Evolutionary conservation across 805 yeast species (phyloP).

Genomic region (Candida odintsovae): DNA sequence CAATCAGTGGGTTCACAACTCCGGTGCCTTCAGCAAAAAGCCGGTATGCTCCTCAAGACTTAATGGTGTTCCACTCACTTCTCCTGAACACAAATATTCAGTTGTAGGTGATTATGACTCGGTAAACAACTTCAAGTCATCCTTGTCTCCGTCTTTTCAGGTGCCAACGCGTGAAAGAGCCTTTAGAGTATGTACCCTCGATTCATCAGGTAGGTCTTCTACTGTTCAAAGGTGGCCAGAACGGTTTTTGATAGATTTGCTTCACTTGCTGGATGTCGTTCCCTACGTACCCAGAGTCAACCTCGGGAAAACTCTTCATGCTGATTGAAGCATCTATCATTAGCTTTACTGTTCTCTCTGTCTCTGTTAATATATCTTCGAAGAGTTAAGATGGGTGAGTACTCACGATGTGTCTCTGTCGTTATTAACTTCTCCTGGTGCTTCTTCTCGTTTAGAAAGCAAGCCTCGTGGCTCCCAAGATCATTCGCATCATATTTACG

Average conservation of each 20-base stretch:
- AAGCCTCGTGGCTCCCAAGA: background rate
- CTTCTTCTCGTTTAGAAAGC: background rate
- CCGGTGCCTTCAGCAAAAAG: no score
- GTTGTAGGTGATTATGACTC: no score
- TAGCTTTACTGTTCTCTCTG: background rate
- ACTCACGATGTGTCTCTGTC: background rate
- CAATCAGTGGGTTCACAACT: no score
- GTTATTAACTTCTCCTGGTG: background rate
- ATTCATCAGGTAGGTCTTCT: background rate
- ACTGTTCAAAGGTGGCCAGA: background rate
- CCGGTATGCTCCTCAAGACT: no score
- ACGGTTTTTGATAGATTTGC: background rate
- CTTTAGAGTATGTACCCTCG: no score
- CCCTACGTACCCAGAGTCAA: background rate
- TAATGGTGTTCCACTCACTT: no score
- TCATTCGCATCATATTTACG: background rate
- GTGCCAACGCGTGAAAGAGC: no score
- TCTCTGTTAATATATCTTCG: background rate
- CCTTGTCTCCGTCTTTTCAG: no score
- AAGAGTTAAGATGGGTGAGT: background rate
- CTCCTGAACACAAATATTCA: no score
- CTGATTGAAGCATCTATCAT: background rate
- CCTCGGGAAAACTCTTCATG: background rate
- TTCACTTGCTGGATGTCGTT: background rate
- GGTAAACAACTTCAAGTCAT: no score